Evolutionary conservation across 495 filamentous ascomycete genomes (phyloP), one percentile per base, ranked within the genome.

Genomic region (Xylaria scruposa): DNA sequence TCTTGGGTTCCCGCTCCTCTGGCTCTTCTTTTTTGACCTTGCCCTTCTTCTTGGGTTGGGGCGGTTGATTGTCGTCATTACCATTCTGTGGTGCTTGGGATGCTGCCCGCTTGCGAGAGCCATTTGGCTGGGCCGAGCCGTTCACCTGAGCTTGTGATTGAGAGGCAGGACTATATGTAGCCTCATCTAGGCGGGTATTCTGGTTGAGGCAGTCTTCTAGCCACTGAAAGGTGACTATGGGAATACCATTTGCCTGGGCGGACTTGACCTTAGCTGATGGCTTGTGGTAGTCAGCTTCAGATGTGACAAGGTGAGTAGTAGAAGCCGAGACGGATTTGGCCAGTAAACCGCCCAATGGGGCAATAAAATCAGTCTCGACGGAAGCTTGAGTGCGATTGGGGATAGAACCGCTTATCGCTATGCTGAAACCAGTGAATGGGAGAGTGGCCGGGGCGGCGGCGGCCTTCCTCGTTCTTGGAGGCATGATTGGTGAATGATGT

Each of bases 331-430:
- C 82, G 0, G 80, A 71, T 46, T 80, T 81, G 21, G 74, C 79
- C 42, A 88, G 83, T 7, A 74, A 77, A 0, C 83, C 91, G 3
- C 90, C 90, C 31, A 88, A 81, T 0, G 67, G 62, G 26, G 81
- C 80, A 36, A 91, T 83, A 21, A 82, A 78, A 21, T 77, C 75
- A 24, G 10, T 42, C 73, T 85, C 83, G 15, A 88, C 72, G 9
- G 73, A 72, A 10, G 72, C 79, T 73, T 93, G 91, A 17, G 84
- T 85, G 21, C 80, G 79, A 8, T 83, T 83, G 0, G 86, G 83
- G 63, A 93, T 89, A 0, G 85, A 84, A 26, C 91, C 91, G 70
- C 88, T 89, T 33, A 92, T 77, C n/a, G 85, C 87, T 49, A 94
- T 83, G 17, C 78, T 81, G 40, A 85, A 80, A 2, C 81, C 82